These are phyloP conservation scores for Aspergillus indologenus DNA, from an alignment of 495 filamentous ascomycete genomes.

Conservation along the genomic window DNA sequence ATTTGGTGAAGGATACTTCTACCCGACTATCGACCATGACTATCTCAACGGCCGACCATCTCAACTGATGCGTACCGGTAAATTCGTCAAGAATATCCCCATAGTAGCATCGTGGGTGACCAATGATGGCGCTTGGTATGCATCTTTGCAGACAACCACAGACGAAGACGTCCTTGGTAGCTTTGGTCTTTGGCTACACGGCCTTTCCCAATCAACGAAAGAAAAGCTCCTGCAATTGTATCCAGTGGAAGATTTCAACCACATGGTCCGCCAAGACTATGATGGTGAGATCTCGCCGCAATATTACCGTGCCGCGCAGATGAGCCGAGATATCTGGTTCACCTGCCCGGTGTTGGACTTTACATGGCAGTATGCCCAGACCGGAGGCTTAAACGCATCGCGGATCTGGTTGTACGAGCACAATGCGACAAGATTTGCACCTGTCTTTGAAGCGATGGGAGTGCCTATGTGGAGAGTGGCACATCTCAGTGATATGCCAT, in stretches of 20 bases:
- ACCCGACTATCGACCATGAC: conserved; percentile 40
- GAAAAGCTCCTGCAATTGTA: conserved; percentile 31
- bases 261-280: conserved; percentile 17
- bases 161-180: conserved; percentile 28
- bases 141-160: conserved; percentile 15
- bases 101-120: conserved; percentile 35
- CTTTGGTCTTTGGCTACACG: conserved; percentile 25
- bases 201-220: conserved; percentile 21
- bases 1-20: conserved; percentile 30
- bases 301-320: conserved; percentile 42
- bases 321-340: conserved; percentile 46
- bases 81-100: conserved; percentile 31
- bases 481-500: conserved; percentile 47
- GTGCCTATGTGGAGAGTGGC: conserved; percentile 35
- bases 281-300: conserved; percentile 29
- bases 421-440: conserved; percentile 42
- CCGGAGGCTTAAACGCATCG: conserved; percentile 14
- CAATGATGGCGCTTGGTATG: conserved; percentile 35
- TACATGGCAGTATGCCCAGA: conserved; percentile 31
- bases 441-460: conserved; percentile 27
- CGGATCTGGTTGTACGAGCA: conserved; percentile 38
- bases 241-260: conserved; percentile 35
- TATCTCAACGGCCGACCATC: conserved; percentile 38
- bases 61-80: conserved; percentile 29
- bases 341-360: conserved; percentile 44